Base-by-base conservation (phyloP, 2,329 filamentous ascomycete species). In the Xylariaceae sp. region DNA sequence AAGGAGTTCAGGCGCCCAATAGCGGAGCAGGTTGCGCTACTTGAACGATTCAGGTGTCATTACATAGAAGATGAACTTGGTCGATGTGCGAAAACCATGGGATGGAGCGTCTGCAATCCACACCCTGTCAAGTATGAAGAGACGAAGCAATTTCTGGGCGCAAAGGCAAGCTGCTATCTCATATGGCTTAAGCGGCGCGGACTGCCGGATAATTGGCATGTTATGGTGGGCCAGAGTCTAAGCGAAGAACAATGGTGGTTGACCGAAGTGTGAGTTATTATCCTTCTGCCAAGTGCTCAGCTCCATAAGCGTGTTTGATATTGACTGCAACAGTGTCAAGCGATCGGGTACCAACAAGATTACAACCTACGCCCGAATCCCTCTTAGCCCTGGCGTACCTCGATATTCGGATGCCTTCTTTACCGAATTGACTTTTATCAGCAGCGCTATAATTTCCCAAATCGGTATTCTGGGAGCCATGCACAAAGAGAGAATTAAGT, bases 211-310 rank as follows among this genome's bases (percentile, higher is more conserved):
- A 75, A 80, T 50, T 96, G 89, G 88, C 82, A 85, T 59, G 73
- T 95, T 40, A 84, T 85, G 60, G 79, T 87, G 45, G 83, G 84
- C 50, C 78, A 90, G 67, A 85, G 86, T 67, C 76, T 88, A 65
- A 78, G 79, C 64, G 88, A 89, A 51, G 88, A 94, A 67, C 80
- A 79, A 58, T 95, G 89, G 88, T 91, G 86, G 84, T 74, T 91
- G 56, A 75, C 89, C 51, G 80, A 86, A 69, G 70, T 82, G 78
- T 84, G 73, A 72, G 79, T 75, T 32, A 35, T 27, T 46, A 32
- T 54, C 42, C 26, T 47, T 12, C 35, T 53, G 11, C 37, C 47
- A 30, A n/a, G 40, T 11, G 35, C 8, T 7, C 48, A n/a, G 8
- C 26, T 27, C 40, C 26, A 44, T 40, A 47, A 27, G 42, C n/a